Conservation (phyloP, 768 basidiomycete species). For the Lyophyllum atratum region DNA sequence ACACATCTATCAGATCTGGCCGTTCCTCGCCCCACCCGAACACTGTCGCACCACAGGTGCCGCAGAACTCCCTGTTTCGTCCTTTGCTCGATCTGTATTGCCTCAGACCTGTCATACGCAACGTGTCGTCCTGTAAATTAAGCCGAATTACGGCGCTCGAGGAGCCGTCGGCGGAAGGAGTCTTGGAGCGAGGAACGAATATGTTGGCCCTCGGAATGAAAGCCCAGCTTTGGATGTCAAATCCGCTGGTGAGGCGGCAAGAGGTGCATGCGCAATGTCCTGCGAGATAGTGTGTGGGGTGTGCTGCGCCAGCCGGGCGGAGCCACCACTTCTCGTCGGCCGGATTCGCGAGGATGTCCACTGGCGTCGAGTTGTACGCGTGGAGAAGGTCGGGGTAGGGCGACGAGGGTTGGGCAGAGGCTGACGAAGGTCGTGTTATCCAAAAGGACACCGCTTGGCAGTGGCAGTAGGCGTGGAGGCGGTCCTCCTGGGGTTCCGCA, state of each 20-base stretch:
- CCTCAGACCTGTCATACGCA: slow-evolving; percentile 22
- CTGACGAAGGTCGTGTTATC: slow-evolving; percentile 20
- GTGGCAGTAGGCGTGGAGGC: slow-evolving; percentile 16
- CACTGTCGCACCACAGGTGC: slow-evolving; percentile 31
- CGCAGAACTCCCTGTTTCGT: slow-evolving; percentile 28
- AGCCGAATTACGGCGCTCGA: slow-evolving; percentile 12
- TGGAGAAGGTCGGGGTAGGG: slow-evolving; percentile 25
- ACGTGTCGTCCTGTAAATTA: slow-evolving; percentile 8
- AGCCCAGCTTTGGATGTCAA: slow-evolving; percentile 27
- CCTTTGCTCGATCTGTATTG: slow-evolving; percentile 26
- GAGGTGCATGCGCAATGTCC: slow-evolving; percentile 28
- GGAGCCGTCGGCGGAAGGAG: background rate
- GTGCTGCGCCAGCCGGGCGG: slow-evolving; percentile 14
- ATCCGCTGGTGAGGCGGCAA: slow-evolving; percentile 26
- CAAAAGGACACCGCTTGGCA: slow-evolving; percentile 16
- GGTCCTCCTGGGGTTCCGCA: background rate
- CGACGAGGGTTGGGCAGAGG: slow-evolving; percentile 9
- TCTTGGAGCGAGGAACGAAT: slow-evolving; percentile 6
- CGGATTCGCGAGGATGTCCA: slow-evolving; percentile 11
- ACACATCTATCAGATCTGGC: slow-evolving; percentile 25
- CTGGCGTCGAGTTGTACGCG: slow-evolving; percentile 8
- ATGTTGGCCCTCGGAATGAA: slow-evolving; percentile 24
- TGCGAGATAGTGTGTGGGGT: slow-evolving; percentile 24
- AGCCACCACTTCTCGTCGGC: slow-evolving; percentile 29
- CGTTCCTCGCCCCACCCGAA: slow-evolving; percentile 28